Conservation (phyloP, 805 yeast genomes). For the Cyberlindnera americana region DNA sequence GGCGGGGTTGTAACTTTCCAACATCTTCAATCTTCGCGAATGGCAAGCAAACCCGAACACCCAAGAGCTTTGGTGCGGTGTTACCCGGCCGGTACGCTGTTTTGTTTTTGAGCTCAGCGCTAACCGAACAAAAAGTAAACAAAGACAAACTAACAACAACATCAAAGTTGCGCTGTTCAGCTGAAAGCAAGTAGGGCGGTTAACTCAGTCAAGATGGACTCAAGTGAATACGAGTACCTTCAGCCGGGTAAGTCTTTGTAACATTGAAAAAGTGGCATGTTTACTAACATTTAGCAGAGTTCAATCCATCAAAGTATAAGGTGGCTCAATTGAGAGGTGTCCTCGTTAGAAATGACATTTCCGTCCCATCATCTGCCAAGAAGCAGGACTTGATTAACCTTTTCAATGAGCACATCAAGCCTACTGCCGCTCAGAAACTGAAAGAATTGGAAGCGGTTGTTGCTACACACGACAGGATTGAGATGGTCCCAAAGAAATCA, state of each 20-base stretch:
- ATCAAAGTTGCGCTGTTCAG: no score
- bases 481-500: slow-evolving; percentile 30
- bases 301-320: slow-evolving; percentile 62
- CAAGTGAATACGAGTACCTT: slow-evolving; percentile 35
- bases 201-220: no score
- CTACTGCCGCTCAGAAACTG: slow-evolving; percentile 42
- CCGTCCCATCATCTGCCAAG: slow-evolving; percentile 58
- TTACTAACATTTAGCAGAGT: slow-evolving; percentile 28
- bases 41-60: no score
- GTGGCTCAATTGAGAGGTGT: slow-evolving; percentile 69
- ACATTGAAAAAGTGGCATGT: background rate
- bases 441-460: slow-evolving; percentile 28
- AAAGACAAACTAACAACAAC: background rate
- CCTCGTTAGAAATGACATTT: slow-evolving; percentile 58
- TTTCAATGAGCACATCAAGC: slow-evolving; percentile 52
- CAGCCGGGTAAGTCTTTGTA: slow-evolving; percentile 29
- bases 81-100: slow-evolving; percentile 14
- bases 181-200: no score
- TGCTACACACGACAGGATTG: slow-evolving; percentile 37
- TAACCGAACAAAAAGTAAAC: no score
- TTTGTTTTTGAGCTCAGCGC: background rate
- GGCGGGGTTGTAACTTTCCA: background rate
- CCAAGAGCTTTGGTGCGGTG: no score
- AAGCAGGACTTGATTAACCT: slow-evolving; percentile 61
- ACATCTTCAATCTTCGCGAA: no score